Evolutionary conservation across 1,284 basidiomycete genomes (phyloP), one percentile per base, ranked within the genome.

Genomic region (Amylostereum chailletii): DNA sequence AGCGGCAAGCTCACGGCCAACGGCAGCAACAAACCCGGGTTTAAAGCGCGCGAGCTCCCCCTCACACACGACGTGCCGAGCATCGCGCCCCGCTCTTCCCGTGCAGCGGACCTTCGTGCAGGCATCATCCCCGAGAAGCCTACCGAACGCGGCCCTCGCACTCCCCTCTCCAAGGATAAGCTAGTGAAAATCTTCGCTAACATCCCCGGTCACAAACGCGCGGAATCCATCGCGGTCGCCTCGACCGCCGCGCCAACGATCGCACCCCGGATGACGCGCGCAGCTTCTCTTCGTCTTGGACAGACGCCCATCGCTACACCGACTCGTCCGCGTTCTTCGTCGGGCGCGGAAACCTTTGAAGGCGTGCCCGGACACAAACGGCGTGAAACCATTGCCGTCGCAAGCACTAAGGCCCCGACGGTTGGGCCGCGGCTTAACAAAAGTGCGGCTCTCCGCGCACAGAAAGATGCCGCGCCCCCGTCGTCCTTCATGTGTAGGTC

Each of bases 321-420:
- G 31, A n/a, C 50, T 51, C 48, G 55, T 11, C 42, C 27, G n/a
- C 4, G 27, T 4, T 48, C 57, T 10, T 57, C 50, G 42, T 59
- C 47, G 46, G 46, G 50, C 37, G 45, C 49, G 3, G 54, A 52
- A 31, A 78, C 72, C 0, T 90, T 88, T 56, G 83, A 87, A 0
- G 86, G 86, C 34, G 81, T 89, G 1, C 87, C 87, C 2, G 89
- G 89, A 1, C 88, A 90, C 60, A 90, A 89, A 65, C 71, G 88
- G 49, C 68, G 84, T 34, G 84, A 88, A 61, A 76, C 76, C 8
- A 80, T 91, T 53, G 60, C 76, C 1, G 87, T 91, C 27, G 74
- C 81, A 10, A 84, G 81, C 53, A 73, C 75, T 4, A 72, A 69
- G 54, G 69, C 79, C 5, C 88, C 89, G 0, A 71, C 70, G 1